Percentiles rank a stretch among this genome's conserved stretches.
These are phyloP conservation scores for Phoma sp. DNA, from an alignment of 2,329 filamentous ascomycete genomes.

Conservation along the genomic window DNA sequence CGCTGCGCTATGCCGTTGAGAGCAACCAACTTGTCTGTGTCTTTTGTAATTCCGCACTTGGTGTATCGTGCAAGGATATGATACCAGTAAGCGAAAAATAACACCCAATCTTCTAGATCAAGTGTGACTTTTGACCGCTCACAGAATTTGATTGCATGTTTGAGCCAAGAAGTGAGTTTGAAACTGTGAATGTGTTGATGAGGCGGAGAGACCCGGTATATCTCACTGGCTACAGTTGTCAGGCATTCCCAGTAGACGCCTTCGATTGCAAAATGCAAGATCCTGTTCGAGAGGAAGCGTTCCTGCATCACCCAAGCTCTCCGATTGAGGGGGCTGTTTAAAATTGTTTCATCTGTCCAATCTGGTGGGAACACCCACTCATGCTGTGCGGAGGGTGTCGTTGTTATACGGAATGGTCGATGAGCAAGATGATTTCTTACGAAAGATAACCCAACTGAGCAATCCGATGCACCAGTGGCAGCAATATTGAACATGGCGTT, in stretches of 20 bases:
- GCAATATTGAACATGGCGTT: conserved; percentile 8
- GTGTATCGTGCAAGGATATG: not conserved
- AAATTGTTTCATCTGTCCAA: not conserved
- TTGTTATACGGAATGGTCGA: not conserved
- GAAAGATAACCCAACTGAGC: not conserved
- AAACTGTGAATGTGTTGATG: no score
- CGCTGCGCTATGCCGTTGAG: not conserved
- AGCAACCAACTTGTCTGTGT: not conserved
- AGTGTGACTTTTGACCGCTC: no score
- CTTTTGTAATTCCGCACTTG: not conserved
- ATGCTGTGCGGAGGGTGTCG: not conserved
- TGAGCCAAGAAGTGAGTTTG: not conserved
- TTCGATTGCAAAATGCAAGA: conserved; percentile 15
- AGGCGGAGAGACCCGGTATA: not conserved
- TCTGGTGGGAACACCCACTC: not conserved
- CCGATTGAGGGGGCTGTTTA: not conserved
- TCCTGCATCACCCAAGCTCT: conserved; percentile 25
- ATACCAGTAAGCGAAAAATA: not conserved
- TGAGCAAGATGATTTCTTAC: not conserved
- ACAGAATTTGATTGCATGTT: not conserved
- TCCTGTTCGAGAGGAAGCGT: conserved; percentile 14
- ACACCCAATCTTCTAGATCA: no score
- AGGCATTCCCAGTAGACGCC: conserved; percentile 22
- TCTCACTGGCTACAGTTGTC: no score
- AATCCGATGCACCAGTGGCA: not conserved